Evolutionary conservation across 2,329 filamentous ascomycete species (phyloP).

Genomic region (Fusarium oligoseptatum): DNA sequence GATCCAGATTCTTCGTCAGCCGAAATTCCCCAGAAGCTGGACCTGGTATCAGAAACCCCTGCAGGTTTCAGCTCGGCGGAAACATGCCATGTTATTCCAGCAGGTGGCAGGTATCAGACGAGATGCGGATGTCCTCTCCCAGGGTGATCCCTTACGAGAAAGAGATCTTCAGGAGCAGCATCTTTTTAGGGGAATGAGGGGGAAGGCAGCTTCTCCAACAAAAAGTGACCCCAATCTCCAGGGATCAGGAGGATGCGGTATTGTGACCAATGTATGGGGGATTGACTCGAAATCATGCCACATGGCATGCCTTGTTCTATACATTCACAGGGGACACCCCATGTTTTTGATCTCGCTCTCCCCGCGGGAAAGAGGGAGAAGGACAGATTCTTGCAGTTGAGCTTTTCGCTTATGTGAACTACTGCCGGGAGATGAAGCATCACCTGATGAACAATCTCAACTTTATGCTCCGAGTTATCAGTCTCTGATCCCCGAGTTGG

Average conservation of each 20-base stretch:
- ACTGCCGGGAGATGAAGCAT: neutral
- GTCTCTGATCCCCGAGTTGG: neutral
- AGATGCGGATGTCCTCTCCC: neutral
- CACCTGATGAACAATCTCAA: neutral
- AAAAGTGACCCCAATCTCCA: neutral
- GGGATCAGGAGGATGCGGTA: neutral
- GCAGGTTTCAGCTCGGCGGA: neutral
- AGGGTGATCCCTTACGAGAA: neutral
- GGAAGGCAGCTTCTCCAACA: neutral
- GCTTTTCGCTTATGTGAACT: neutral
- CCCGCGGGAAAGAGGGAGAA: neutral
- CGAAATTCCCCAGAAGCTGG: neutral
- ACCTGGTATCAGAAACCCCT: neutral
- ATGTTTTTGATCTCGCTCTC: neutral
- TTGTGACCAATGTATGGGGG: neutral
- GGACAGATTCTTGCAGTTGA: neutral
- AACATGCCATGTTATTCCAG: conserved; percentile 2
- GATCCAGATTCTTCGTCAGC: neutral
- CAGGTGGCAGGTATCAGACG: neutral
- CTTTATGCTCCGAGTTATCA: neutral
- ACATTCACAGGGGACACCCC: neutral
- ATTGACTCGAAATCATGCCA: neutral
- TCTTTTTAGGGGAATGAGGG: neutral
- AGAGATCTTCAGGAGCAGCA: conserved; percentile 2
- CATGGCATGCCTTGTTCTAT: neutral